phyloP scores from a whole-genome alignment of 2,329 filamentous ascomycete genomes.

The Exophiala sp. region DNA sequence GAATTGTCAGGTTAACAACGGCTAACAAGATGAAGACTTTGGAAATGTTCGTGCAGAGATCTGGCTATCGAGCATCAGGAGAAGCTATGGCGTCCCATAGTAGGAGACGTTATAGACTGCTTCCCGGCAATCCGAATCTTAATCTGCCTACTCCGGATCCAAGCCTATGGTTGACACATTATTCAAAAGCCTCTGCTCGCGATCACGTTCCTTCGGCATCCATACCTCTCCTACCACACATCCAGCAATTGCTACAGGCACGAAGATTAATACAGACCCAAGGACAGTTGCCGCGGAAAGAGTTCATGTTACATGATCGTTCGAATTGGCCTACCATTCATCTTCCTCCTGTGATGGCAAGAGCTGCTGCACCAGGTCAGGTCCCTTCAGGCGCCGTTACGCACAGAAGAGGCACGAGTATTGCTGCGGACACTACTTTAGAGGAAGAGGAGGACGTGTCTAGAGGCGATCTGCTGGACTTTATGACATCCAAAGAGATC shows the following conservation, averaged over 20 bases:
- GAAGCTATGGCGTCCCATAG: constrained; percentile 74
- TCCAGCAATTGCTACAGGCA: constrained; percentile 33
- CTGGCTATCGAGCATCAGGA: constrained; percentile 69
- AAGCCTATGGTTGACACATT: constrained; percentile 87
- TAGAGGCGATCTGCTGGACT: constrained; percentile 83
- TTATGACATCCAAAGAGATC: constrained; percentile 83
- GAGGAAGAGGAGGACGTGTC: constrained; percentile 90
- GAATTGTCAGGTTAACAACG: constrained; percentile 33
- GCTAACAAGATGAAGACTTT: constrained; percentile 59
- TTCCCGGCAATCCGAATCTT: constrained; percentile 66
- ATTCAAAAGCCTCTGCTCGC: constrained; percentile 70
- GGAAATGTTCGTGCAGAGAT: constrained; percentile 81
- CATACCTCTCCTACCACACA: constrained; percentile 46
- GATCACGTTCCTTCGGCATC: constrained; percentile 67
- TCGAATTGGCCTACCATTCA: constrained; percentile 85
- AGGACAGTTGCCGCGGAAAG: constrained; percentile 80
- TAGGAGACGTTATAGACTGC: constrained; percentile 80
- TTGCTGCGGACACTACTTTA: constrained; percentile 49
- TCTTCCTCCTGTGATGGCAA: constrained; percentile 49
- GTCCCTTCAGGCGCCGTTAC: constrained; percentile 16
- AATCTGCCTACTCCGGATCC: constrained; percentile 71
- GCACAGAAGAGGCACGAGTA: constrained; percentile 44
- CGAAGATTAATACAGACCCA: constrained; percentile 65
- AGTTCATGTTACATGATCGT: constrained; percentile 90
- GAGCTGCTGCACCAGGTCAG: constrained; percentile 13